Percentiles rank a stretch among this genome's conserved stretches.
phyloP scores from a whole-genome alignment of 345 rosid species.

The Camelina neglecta region DNA sequence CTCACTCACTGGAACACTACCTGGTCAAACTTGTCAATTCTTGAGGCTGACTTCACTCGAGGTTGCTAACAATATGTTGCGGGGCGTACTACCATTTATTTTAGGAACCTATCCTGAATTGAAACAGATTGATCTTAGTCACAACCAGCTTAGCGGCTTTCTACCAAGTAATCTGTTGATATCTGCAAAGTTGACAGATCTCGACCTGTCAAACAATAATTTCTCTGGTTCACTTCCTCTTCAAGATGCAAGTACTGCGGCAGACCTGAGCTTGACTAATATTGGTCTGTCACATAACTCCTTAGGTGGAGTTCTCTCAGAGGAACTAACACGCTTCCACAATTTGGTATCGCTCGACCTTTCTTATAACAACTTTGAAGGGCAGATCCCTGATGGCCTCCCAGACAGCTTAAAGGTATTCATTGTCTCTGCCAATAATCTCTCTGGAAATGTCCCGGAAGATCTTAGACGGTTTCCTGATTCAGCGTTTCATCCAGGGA shows the following conservation, averaged over 20 bases:
- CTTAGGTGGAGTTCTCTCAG: conserved; percentile 59
- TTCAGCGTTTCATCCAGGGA: conserved; percentile 88
- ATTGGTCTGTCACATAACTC: conserved; percentile 77
- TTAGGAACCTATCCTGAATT: conserved; percentile 71
- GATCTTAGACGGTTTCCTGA: conserved; percentile 74
- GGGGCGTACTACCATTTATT: conserved; percentile 66
- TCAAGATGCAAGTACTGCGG: conserved; percentile 46
- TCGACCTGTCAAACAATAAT: conserved; percentile 75
- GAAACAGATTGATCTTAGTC: conserved; percentile 71
- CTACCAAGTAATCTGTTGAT: conserved; percentile 63
- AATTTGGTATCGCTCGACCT: conserved; percentile 66
- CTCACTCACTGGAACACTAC: conserved; percentile 65
- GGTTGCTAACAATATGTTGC: conserved; percentile 66
- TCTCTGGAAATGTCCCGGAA: conserved; percentile 75
- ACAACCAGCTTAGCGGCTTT: conserved; percentile 60
- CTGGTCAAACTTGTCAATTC: conserved; percentile 72
- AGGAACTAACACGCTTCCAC: conserved; percentile 50
- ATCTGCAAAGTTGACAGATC: conserved; percentile 63
- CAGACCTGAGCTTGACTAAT: conserved; percentile 62
- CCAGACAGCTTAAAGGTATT: conserved; percentile 64
- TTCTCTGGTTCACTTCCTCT: conserved; percentile 73
- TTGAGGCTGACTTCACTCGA: conserved; percentile 66
- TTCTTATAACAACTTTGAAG: conserved; percentile 70
- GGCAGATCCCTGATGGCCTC: conserved; percentile 69
- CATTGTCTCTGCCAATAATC: conserved; percentile 72